phyloP scores from a whole-genome alignment of 495 filamentous ascomycete genomes.

The Aspergillus sparsus region DNA sequence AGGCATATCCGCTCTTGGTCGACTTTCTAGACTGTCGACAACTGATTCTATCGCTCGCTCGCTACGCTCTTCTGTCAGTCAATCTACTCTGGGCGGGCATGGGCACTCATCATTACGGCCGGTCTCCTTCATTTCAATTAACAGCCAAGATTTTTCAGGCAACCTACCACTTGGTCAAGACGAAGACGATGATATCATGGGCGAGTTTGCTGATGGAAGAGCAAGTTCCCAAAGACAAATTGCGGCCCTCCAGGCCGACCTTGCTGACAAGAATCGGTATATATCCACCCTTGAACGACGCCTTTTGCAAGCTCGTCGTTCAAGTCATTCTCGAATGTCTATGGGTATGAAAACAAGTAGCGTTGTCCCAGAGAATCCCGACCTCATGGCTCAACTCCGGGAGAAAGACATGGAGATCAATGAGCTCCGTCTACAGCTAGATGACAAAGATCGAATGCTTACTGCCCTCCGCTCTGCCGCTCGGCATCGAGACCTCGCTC shows the following conservation, averaged over 20 bases:
- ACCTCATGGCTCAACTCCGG: constrained; percentile 65
- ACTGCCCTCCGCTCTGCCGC: constrained; percentile 82
- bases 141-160: constrained; percentile 42
- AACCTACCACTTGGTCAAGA: constrained; percentile 42
- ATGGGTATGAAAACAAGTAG: constrained; percentile 60
- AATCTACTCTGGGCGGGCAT: constrained; percentile 61
- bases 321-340: constrained; percentile 84
- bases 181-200: constrained; percentile 72
- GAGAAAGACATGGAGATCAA: constrained; percentile 95
- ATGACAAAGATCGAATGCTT: constrained; percentile 96
- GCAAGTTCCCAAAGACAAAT: constrained; percentile 81
- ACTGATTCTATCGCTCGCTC: constrained; percentile 54
- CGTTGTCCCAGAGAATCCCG: constrained; percentile 66
- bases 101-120: constrained; percentile 59
- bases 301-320: constrained; percentile 84
- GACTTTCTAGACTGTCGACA: constrained; percentile 63
- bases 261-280: constrained; percentile 93
- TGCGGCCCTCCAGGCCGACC: constrained; percentile 85
- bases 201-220: constrained; percentile 83
- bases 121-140: constrained; percentile 63
- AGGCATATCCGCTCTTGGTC: constrained; percentile 70
- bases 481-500: constrained; percentile 84
- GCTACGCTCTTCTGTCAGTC: constrained; percentile 69
- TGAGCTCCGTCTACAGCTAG: constrained; percentile 82
- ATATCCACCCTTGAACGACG: constrained; percentile 91